Evolutionary conservation across 768 basidiomycete genomes (phyloP), one percentile per base, ranked within the genome.

Genomic region (Steccherinum ochraceum): DNA sequence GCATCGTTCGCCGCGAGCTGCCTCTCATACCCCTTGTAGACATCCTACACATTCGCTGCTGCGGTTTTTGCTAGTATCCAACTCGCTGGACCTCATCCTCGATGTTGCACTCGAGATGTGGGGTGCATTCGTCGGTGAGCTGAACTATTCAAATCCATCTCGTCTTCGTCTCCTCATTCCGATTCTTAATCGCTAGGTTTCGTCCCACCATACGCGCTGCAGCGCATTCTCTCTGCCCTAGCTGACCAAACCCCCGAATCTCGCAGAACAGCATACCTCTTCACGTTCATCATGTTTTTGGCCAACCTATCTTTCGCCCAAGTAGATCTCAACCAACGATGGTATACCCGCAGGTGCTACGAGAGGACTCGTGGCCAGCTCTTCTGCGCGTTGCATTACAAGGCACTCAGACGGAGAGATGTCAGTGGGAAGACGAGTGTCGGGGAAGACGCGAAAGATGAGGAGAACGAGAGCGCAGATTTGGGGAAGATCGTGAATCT

Each of bases 401-500:
- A 87, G 62, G 76, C 83, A 0, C 64, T 87, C 45, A 81, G 73
- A 58, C 62, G 83, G 40, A 74, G 76, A 44, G 82, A 86, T 58
- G 63, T 82, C 49, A 74, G 72, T 55, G 78, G 80, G 12, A 72
- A 74, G 46, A 61, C 72, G 18, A 65, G 67, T 27, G 56, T 66
- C 19, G 50, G 52, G 1, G 46, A 46, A 1, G 67, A 72, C 24
- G 65, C 65, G 20, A 46, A 52, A 12, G 65, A 72, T 24, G 66
- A 67, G n/a, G 67, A 66, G 27, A 69, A 64, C n/a, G 60, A 45
- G 10, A 59, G 59, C 54, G 81, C 82, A 2, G 80, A 84, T 56
- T 66, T 86, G n/a, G 83, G 83, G 3, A 83, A 81, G 62, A 83
- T 87, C 24, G 77, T 85, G 5, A 86, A 87, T 60, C 69, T 87